Base-by-base conservation (phyloP, 2,329 filamentous ascomycete species). In the Alternaria tenuissima region DNA sequence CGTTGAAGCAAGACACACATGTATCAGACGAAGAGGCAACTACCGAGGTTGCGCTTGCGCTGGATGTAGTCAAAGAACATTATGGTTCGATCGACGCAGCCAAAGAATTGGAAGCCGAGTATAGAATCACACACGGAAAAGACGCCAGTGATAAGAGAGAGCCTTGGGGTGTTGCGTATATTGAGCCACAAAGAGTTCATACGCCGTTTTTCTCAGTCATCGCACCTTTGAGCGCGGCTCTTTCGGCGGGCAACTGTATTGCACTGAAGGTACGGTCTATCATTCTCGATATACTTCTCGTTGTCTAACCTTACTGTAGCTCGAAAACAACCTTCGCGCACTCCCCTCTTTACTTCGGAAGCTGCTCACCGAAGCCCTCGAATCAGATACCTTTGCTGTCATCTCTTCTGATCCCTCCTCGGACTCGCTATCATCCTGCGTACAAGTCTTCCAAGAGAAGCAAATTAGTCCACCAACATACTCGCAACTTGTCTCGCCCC, bases 171-270 rank as follows among this genome's bases (percentile, higher is more conserved):
- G 75, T 83, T 53, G 79, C 82, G 1, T 83, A 83, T 44, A 82
- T 87, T 51, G 79, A 83, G 49, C 83, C 84, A 1, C 74, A 77
- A 9, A 55, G 62, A 32, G 72, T 61, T 7, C 81, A 87, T 68
- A 85, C 81, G 0, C 71, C 82, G 8, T 81, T 87, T 59, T 86
- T 81, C 62, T 70, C 69, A 7, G 48, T 54, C 7, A 55, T 73
- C 20, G 56, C 61, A n/a, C 56, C 66, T 7, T 52, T 86, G 39
- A 79, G 78, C 34, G 80, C 83, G 5, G 83, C 84, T 7, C 64
- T 86, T 30, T 80, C 81, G 1, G 82, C 83, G 12, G 85, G 84
- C 0, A 86, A 85, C 58, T 86, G 83, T 64, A 77, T 85, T 3
- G 75, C 82, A 32, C 46, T 86, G 11, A 81, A 85, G 75, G 83